Evolutionary conservation across 805 yeast genomes (phyloP).

Genomic region (Saccharomycopsis guyanensis): DNA sequence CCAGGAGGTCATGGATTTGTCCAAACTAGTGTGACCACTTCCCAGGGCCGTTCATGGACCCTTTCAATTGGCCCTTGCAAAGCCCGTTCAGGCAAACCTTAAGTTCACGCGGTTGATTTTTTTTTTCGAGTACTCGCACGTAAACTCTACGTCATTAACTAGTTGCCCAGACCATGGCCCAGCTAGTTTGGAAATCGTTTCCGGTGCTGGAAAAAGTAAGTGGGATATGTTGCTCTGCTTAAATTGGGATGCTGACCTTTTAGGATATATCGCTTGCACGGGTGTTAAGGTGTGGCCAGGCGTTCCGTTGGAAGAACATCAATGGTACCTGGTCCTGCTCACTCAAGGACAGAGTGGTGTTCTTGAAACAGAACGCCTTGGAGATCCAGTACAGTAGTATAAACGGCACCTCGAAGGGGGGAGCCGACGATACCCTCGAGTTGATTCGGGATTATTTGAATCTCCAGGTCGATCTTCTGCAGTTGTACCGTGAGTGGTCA

Average conservation of each 20-base stretch:
- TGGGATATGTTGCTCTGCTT: constrained; percentile 16
- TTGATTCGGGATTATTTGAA: constrained; percentile 66
- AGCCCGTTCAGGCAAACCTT: too few relatives aligned
- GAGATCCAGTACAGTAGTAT: constrained; percentile 45
- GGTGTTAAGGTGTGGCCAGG: constrained; percentile 79
- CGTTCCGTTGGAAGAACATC: constrained; percentile 68
- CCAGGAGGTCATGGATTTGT: too few relatives aligned
- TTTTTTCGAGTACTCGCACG: too few relatives aligned
- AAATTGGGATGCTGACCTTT: not conserved
- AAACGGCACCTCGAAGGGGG: constrained; percentile 23
- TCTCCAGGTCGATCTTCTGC: constrained; percentile 44
- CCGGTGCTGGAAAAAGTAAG: constrained; percentile 17
- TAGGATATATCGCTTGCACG: constrained; percentile 52
- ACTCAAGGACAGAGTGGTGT: constrained; percentile 48
- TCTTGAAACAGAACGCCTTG: constrained; percentile 52
- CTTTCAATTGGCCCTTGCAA: too few relatives aligned
- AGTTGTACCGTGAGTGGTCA: constrained; percentile 58
- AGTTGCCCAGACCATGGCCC: too few relatives aligned
- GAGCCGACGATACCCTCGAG: constrained; percentile 29
- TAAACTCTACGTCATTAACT: too few relatives aligned
- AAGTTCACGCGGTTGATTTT: too few relatives aligned
- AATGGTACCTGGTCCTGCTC: constrained; percentile 63
- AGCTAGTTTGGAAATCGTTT: constrained; percentile 17
- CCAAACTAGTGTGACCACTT: too few relatives aligned
- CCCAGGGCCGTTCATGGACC: too few relatives aligned